Conservation (phyloP, 176 grass and related monocot genomes). For the Avena sativa region DNA sequence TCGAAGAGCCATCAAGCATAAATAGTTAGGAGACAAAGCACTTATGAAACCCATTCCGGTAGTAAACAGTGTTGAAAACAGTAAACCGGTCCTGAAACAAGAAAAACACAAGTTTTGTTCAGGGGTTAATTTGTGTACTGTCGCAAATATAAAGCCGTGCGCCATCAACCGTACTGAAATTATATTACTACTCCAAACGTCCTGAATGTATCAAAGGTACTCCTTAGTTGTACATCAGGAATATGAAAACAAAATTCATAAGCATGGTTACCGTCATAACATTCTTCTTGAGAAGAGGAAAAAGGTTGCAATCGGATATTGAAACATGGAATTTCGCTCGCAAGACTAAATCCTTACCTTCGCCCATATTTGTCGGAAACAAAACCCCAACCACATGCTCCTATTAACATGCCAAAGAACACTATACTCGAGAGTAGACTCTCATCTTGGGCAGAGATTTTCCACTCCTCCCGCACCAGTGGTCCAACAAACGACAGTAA, state of each 20-base stretch:
- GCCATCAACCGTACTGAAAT: neutral
- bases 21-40: conserved; percentile 73
- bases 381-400: conserved; percentile 70
- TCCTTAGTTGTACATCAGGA: neutral
- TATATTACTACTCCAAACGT: neutral
- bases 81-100: conserved; percentile 72
- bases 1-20: conserved; percentile 59
- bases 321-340: neutral
- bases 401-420: conserved; percentile 81
- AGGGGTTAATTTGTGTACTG: neutral
- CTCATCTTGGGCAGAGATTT: conserved; percentile 59
- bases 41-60: conserved; percentile 63
- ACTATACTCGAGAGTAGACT: conserved; percentile 81
- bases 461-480: conserved; percentile 66
- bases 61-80: conserved; percentile 69
- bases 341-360: conserved; percentile 47
- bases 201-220: neutral
- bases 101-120: conserved; percentile 36
- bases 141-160: neutral
- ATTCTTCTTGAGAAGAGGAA: neutral
- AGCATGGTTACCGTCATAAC: neutral
- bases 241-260: conserved; percentile 4
- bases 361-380: conserved; percentile 83
- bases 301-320: neutral
- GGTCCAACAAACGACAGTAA: conserved; percentile 86